Conservation (phyloP, 345 rosid species). For the Turritis glabra region DNA sequence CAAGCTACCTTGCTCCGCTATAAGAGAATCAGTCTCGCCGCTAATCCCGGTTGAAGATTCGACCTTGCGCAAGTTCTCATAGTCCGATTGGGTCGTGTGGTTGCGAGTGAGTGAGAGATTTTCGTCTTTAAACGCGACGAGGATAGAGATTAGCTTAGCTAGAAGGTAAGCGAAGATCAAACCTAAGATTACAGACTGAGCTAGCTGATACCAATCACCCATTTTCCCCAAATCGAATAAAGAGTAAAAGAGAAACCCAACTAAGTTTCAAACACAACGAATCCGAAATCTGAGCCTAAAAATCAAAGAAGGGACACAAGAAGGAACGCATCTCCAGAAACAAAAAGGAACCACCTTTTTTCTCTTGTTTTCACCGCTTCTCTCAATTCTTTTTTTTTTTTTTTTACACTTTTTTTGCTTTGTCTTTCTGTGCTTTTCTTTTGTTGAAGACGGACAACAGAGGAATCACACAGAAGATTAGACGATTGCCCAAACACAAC, state of each 20-base stretch:
- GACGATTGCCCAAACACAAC: neutral
- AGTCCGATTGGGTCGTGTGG: constrained; percentile 7
- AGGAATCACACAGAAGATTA: neutral
- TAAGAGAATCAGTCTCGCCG: constrained; percentile 59
- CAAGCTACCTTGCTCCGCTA: constrained; percentile 81
- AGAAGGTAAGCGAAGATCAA: constrained; percentile 83
- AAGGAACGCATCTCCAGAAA: constrained; percentile 11
- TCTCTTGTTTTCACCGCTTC: constrained; percentile 30
- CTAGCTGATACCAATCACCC: constrained; percentile 71
- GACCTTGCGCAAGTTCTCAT: constrained; percentile 17
- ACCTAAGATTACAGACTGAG: constrained; percentile 70
- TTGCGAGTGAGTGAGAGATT: constrained; percentile 66
- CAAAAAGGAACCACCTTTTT: constrained; percentile 23
- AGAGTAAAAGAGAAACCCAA: neutral
- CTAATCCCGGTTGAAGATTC: constrained; percentile 21
- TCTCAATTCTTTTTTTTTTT: neutral
- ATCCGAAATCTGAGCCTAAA: neutral
- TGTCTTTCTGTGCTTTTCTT: neutral
- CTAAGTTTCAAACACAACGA: neutral
- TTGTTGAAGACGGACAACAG: neutral
- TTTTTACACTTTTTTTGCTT: neutral
- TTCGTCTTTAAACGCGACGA: constrained; percentile 74
- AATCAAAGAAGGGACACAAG: neutral
- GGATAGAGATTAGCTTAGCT: constrained; percentile 83
- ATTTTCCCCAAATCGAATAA: constrained; percentile 14